These are phyloP conservation scores for Lasiodiplodia sp. DNA, from an alignment of 2,329 filamentous ascomycete species.

Conservation along the genomic window DNA sequence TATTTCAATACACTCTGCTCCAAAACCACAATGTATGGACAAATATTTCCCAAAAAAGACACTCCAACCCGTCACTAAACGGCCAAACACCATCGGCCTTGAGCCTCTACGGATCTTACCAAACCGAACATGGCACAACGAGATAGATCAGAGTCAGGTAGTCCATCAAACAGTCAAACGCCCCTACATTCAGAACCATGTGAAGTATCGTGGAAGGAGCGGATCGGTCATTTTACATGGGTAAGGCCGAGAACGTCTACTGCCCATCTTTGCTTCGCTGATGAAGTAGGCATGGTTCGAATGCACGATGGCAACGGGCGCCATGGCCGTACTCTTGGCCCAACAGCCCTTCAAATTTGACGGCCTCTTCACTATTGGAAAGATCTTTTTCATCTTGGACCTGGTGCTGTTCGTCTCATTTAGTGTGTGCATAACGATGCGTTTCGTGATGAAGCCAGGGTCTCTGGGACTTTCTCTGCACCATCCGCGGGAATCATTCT, in stretches of 20 bases:
- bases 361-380: slow-evolving; percentile 69
- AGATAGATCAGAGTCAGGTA: background rate
- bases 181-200: background rate
- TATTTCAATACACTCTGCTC: background rate
- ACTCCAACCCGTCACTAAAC: background rate
- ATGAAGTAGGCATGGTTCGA: slow-evolving; percentile 70
- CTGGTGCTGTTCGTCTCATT: slow-evolving; percentile 68
- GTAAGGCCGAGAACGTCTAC: slow-evolving; percentile 23
- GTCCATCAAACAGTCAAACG: background rate
- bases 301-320: slow-evolving; percentile 76
- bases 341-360: slow-evolving; percentile 68
- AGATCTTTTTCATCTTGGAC: slow-evolving; percentile 73
- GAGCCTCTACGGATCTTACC: background rate
- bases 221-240: slow-evolving; percentile 45
- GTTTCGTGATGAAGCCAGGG: slow-evolving; percentile 68
- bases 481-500: slow-evolving; percentile 73
- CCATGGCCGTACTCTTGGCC: slow-evolving; percentile 69
- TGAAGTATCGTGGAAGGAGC: slow-evolving; percentile 15
- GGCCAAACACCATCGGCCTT: background rate
- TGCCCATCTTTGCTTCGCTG: background rate
- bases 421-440: slow-evolving; percentile 60
- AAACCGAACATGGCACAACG: background rate
- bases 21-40: background rate
- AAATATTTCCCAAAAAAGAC: background rate
- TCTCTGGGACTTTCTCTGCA: slow-evolving; percentile 64